Percentiles rank a stretch among this genome's conserved stretches.
Evolutionary conservation across 352 stramenopile genomes (phyloP).

Genomic region (Phytopythium ostracodes): DNA sequence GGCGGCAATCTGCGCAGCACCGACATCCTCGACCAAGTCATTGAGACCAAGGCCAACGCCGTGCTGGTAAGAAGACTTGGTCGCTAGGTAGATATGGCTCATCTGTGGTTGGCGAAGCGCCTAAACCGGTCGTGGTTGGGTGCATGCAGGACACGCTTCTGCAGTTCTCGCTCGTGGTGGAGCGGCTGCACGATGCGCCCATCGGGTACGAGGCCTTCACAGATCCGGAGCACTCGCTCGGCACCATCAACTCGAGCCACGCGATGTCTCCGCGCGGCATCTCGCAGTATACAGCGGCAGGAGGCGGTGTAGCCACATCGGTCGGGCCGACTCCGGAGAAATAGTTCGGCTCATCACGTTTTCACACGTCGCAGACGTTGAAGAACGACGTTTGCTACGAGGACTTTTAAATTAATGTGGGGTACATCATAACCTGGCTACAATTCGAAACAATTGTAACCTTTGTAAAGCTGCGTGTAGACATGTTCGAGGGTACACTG

Average conservation of each 20-base stretch:
- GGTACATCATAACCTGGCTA: no score
- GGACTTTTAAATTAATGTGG: no score
- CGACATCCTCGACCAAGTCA: slow-evolving; percentile 32
- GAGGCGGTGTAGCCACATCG: neutral
- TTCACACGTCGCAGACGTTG: no score
- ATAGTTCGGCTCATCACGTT: no score
- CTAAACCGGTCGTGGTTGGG: neutral
- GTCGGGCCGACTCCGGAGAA: neutral
- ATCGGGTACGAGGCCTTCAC: slow-evolving; percentile 39
- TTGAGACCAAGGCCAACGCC: slow-evolving; percentile 48
- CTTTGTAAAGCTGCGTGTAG: neutral
- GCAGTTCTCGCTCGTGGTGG: slow-evolving; percentile 53
- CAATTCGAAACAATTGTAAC: no score
- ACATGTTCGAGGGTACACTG: neutral
- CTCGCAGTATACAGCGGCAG: slow-evolving; percentile 1
- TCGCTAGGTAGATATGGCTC: neutral
- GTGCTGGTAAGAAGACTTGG: slow-evolving; percentile 36
- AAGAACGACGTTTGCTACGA: no score
- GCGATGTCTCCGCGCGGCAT: slow-evolving; percentile 6
- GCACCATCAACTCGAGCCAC: slow-evolving; percentile 9
- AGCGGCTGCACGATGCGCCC: slow-evolving; percentile 48
- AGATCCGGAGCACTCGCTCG: slow-evolving; percentile 12
- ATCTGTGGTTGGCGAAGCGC: neutral
- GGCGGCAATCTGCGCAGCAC: slow-evolving; percentile 16
- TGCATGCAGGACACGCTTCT: slow-evolving; percentile 49